Percentiles rank a stretch among this genome's conserved stretches.
Conservation (phyloP, 2,329 filamentous ascomycete species). For the Diaporthe sp. region DNA sequence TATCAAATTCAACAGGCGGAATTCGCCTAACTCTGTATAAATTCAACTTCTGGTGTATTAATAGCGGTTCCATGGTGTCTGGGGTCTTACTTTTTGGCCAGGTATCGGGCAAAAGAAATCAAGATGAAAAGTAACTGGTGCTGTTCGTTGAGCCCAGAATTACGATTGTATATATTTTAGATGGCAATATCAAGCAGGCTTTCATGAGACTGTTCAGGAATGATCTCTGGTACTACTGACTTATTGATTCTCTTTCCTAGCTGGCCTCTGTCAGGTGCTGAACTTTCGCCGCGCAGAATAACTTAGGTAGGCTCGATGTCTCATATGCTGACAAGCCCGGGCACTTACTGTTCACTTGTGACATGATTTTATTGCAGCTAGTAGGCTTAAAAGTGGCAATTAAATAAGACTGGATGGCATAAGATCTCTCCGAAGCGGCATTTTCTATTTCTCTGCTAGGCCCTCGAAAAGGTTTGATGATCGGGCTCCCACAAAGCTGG, state of each 20-base stretch:
- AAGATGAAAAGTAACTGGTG: background rate
- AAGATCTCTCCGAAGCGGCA: no score
- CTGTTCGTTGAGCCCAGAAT: background rate
- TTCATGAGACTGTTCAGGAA: no score
- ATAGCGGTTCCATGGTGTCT: background rate
- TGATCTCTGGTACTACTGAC: no score
- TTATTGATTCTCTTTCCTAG: background rate
- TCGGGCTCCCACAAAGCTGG: no score
- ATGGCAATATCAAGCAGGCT: background rate
- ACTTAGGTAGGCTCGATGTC: background rate
- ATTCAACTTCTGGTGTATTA: no score
- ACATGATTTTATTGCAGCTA: background rate
- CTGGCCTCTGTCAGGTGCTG: background rate
- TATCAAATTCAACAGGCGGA: conserved; percentile 6
- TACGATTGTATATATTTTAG: background rate
- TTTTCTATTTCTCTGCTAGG: background rate
- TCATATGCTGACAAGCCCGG: no score
- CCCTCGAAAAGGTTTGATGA: background rate
- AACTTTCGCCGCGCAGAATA: no score
- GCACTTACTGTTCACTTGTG: background rate
- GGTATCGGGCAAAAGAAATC: background rate
- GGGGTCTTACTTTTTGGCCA: no score
- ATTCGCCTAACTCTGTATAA: background rate
- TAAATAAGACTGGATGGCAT: background rate
- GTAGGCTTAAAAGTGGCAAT: background rate